Base-by-base conservation (phyloP, 2,329 filamentous ascomycete genomes). In the Venturiaceae sp. region DNA sequence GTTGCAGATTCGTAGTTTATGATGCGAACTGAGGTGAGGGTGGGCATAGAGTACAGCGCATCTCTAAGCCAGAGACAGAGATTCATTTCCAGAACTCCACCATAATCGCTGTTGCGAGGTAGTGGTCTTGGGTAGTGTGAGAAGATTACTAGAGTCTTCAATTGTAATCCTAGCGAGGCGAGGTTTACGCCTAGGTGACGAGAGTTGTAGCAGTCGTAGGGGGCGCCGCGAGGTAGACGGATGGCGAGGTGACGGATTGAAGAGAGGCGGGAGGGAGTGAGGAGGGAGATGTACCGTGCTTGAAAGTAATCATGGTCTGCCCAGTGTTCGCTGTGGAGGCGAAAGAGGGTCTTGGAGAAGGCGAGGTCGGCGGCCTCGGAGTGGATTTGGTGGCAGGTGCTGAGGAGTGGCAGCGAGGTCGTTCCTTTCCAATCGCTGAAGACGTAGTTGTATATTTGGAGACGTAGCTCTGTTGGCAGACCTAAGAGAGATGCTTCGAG, bases 381-480 rank as follows among this genome's bases (percentile, higher is more conserved):
- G 9, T 58, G 46, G 46, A 60, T 52, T 33, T 62, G 61, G 11
- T 44, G 61, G 39, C 59, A 61, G 44, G 59, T 61, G 8, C 55
- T 23, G n/a, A 62, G 59, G 36, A 62, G 57, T 30, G 37, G 39
- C 30, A 60, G 54, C 33, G 53, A 53, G 14, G 53, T 60, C 23
- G 37, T 28, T 19, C 44, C 33, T 32, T 33, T 9, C 32, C 52
- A 57, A 21, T 55, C 53, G 36, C 34, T 30, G 32, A 59, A 62
- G n/a, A 60, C 54, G 37, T 59, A 59, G 21, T 59, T 53, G 46
- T 56, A 62, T n/a, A 62, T 62, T 33, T 59, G 50, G 19, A 61
- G 55, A n/a, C 61, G 52, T 21, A 62, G 54, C 39, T 62, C 61
- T 23, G 50, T 55, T 1, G 61, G 61, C 7, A 62, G 57, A 30